phyloP scores from a whole-genome alignment of 441 rosid species.

The Corymbia citriodora region DNA sequence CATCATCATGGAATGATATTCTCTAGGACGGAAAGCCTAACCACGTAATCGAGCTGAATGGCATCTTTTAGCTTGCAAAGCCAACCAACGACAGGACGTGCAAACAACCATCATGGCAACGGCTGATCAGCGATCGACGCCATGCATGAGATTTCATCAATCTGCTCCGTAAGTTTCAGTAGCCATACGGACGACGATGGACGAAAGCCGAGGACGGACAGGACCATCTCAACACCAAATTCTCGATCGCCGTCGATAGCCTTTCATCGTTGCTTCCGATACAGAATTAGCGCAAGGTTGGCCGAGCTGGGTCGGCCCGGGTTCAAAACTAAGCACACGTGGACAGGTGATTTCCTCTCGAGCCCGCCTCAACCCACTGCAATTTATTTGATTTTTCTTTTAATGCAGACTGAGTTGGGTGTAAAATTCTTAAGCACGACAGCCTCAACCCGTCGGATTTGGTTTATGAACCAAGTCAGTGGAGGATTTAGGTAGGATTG shows the following conservation, averaged over 20 bases:
- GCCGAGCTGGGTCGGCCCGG: background rate
- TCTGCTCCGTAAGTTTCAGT: background rate
- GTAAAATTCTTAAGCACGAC: background rate
- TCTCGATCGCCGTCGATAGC: background rate
- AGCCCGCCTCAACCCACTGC: background rate
- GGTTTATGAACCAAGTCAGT: background rate
- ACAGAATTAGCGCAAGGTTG: too few relatives aligned
- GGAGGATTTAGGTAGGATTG: background rate
- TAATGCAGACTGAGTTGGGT: background rate
- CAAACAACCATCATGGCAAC: background rate
- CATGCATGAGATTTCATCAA: background rate
- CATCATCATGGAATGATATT: background rate
- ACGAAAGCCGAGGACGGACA: background rate
- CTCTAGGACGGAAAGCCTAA: background rate
- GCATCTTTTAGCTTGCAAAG: background rate
- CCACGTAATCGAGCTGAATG: background rate
- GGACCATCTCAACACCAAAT: background rate
- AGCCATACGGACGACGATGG: background rate
- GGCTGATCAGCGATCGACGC: background rate
- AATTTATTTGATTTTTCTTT: background rate
- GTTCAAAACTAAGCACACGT: background rate
- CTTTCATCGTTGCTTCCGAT: background rate
- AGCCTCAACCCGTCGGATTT: background rate
- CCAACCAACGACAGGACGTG: background rate
- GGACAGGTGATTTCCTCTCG: background rate